phyloP scores from a whole-genome alignment of 179 eudicot species.

The Pouteria campechiana region DNA sequence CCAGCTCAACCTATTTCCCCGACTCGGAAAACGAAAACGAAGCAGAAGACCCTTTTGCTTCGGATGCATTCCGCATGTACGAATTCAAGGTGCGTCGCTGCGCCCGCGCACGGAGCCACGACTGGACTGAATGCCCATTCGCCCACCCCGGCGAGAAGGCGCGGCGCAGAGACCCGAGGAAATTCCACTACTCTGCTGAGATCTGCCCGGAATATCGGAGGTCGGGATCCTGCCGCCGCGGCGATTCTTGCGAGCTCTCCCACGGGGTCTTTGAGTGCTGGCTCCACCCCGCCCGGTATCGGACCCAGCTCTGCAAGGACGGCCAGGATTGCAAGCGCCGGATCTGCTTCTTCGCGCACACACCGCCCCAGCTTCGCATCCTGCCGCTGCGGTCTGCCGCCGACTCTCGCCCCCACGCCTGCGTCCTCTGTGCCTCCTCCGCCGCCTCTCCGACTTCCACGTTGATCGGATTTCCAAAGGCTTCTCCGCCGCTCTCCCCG shows the following conservation, averaged over 20 bases:
- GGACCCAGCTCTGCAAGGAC: slow-evolving; percentile 16
- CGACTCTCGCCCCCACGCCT: too few species aligned
- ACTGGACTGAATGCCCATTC: slow-evolving; percentile 18
- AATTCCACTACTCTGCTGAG: slow-evolving; percentile 11
- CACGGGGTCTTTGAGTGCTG: slow-evolving; percentile 17
- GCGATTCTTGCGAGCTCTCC: slow-evolving; percentile 14
- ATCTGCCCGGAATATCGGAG: slow-evolving; percentile 12
- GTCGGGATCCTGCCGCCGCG: slow-evolving; percentile 8
- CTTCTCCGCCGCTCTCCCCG: too few species aligned
- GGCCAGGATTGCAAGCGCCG: slow-evolving; percentile 17
- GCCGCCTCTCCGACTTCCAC: too few species aligned
- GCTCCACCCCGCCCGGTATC: slow-evolving; percentile 15
- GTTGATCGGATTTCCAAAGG: too few species aligned
- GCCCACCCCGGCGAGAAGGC: slow-evolving; percentile 21
- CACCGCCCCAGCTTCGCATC: slow-evolving; percentile 24
- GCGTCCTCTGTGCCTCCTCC: too few species aligned
- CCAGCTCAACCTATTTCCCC: too few species aligned
- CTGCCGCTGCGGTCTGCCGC: too few species aligned
- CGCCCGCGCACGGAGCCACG: slow-evolving; percentile 14
- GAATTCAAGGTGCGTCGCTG: slow-evolving; percentile 18
- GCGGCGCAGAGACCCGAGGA: slow-evolving; percentile 11
- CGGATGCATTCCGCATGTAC: slow-evolving; percentile 14
- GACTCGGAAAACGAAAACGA: slow-evolving; percentile 2
- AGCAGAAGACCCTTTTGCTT: slow-evolving; percentile 6
- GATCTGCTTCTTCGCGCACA: slow-evolving; percentile 41